These are phyloP conservation scores for Carpinus fangiana DNA, from an alignment of 306 rosid genomes.

Conservation along the genomic window DNA sequence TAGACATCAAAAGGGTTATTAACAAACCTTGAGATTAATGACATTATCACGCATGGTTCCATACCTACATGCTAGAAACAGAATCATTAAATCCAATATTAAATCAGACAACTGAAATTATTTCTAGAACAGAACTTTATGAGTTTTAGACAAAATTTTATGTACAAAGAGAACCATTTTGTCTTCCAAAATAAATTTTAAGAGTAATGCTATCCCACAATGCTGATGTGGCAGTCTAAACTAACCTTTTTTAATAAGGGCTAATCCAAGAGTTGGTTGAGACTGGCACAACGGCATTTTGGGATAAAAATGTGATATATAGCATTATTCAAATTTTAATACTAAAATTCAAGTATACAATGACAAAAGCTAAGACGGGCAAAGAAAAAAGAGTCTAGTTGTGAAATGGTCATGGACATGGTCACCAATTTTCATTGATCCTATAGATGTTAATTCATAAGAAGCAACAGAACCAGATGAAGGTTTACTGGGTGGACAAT, in stretches of 20 bases:
- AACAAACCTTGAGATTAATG: slow-evolving; percentile 78
- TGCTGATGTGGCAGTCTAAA: no score
- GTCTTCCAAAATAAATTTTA: neutral
- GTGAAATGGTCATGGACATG: neutral
- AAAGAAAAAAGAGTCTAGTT: neutral
- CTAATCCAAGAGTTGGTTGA: no score
- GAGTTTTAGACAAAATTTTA: neutral
- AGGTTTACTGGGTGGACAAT: neutral
- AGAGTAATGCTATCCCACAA: no score
- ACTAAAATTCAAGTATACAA: neutral
- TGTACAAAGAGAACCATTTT: neutral
- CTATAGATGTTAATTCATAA: neutral
- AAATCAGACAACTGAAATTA: slow-evolving; percentile 20
- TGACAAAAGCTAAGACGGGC: neutral
- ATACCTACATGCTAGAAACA: slow-evolving; percentile 69
- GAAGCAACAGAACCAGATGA: neutral
- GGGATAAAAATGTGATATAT: no score
- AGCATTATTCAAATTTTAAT: neutral
- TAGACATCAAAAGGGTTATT: slow-evolving; percentile 17
- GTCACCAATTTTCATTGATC: neutral
- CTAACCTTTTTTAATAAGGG: no score
- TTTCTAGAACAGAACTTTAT: slow-evolving; percentile 1
- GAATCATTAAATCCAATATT: slow-evolving; percentile 34
- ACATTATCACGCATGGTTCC: slow-evolving; percentile 99
- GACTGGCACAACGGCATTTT: no score